A percentile compares a stretch with the other conserved stretches of the same genome.
phyloP scores from a whole-genome alignment of 306 rosid species.

The Gastrolobium villosum region DNA sequence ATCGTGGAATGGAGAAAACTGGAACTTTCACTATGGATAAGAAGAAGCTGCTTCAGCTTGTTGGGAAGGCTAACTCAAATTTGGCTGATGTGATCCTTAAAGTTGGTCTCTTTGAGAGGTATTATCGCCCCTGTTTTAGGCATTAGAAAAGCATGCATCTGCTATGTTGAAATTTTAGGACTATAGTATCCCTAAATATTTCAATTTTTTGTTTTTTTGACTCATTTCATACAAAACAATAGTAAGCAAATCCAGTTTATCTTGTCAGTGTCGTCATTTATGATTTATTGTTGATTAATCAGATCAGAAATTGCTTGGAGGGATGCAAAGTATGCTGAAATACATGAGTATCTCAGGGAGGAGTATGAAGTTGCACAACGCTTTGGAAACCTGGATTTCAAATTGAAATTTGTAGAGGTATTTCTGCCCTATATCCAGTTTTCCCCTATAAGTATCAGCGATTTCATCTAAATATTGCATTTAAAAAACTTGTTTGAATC shows the following conservation, averaged over 20 bases:
- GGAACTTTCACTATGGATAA: conserved; percentile 98
- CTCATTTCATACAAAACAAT: conserved; percentile 27
- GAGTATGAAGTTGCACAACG: conserved; percentile 97
- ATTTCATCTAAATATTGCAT: conserved; percentile 39
- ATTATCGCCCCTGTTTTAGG: conserved; percentile 37
- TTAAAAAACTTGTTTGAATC: conserved; percentile 10
- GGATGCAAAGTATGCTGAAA: conserved; percentile 94
- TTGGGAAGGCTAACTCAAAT: conserved; percentile 96
- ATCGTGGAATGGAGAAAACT: conserved; percentile 97
- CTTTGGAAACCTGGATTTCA: conserved; percentile 90
- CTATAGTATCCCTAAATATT: conserved; percentile 4
- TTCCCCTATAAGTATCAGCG: background rate
- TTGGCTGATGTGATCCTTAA: conserved; percentile 95
- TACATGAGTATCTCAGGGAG: conserved; percentile 86
- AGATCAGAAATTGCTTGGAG: conserved; percentile 99
- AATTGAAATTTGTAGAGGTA: conserved; percentile 94
- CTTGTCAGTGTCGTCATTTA: conserved; percentile 30
- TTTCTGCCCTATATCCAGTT: conserved; percentile 20
- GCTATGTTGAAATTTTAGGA: conserved; percentile 10
- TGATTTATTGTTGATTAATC: conserved; percentile 49
- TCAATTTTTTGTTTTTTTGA: conserved; percentile 5
- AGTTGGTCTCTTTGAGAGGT: conserved; percentile 99
- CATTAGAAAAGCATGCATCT: conserved; percentile 18
- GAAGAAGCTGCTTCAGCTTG: conserved; percentile 96
- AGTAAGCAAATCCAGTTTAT: conserved; percentile 24